Percentiles rank a stretch among this genome's conserved stretches.
These are phyloP conservation scores for Rhododendron mucronatum DNA, from an alignment of 148 eudicot species.

Conservation along the genomic window DNA sequence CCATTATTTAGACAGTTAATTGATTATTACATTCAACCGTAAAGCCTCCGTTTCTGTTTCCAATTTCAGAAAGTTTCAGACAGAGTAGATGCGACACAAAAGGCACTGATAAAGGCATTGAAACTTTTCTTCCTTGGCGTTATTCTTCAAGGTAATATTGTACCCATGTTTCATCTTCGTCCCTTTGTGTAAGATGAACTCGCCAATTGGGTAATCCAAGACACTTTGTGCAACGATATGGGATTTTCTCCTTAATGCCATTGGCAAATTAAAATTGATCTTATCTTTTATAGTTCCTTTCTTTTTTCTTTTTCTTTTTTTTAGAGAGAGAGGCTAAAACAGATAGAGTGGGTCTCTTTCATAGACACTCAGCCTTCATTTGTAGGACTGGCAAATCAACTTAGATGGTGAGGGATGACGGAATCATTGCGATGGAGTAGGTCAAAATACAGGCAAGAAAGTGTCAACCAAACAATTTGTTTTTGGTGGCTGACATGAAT, in stretches of 20 bases:
- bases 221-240: background rate
- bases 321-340: background rate
- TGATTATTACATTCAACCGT: background rate
- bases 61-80: conserved; percentile 57
- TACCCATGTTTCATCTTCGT: background rate
- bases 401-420: background rate
- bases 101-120: conserved; percentile 44
- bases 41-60: conserved; percentile 1
- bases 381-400: background rate
- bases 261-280: background rate
- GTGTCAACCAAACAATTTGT: background rate
- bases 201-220: background rate
- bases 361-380: background rate
- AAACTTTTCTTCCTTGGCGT: conserved; percentile 74
- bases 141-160: conserved; percentile 68
- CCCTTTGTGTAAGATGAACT: background rate
- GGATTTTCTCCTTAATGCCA: background rate
- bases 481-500: background rate
- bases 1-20: background rate
- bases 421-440: background rate
- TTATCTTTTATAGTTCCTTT: background rate
- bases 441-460: background rate
- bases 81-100: conserved; percentile 59
- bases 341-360: background rate
- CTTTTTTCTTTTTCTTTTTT: background rate